These are phyloP conservation scores for Trichoderma afroharzianum DNA, from an alignment of 2,329 filamentous ascomycete species.

Conservation along the genomic window DNA sequence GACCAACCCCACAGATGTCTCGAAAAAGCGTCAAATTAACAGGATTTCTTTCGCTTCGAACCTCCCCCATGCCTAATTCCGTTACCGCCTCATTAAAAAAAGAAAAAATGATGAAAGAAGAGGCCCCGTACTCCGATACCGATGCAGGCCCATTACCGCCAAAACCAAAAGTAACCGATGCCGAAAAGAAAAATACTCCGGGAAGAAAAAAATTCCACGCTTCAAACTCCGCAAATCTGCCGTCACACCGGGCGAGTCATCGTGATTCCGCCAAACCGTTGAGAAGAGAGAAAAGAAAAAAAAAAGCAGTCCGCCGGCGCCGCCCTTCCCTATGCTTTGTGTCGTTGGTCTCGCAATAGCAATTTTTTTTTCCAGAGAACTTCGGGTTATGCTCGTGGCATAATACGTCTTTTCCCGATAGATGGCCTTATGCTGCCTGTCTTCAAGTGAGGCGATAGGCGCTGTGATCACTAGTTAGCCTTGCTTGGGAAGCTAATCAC, in stretches of 20 bases:
- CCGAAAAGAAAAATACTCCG: not conserved
- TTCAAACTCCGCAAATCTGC: conserved; percentile 18
- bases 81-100: not conserved
- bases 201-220: conserved; percentile 16
- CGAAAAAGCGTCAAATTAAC: not conserved
- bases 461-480: conserved; percentile 13
- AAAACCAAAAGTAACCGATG: not conserved
- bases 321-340: conserved; percentile 1
- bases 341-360: not conserved
- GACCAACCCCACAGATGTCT: not conserved
- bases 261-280: conserved; percentile 5
- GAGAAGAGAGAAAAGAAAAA: not conserved
- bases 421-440: not conserved
- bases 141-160: conserved; percentile 11
- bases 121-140: conserved; percentile 6
- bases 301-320: not conserved
- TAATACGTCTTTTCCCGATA: not conserved
- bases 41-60: not conserved
- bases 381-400: not conserved
- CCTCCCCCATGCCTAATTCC: not conserved
- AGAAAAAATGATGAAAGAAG: not conserved
- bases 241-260: not conserved
- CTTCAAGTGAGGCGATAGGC: conserved; percentile 21
- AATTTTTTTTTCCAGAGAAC: not conserved
- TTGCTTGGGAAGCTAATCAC: not conserved